Evolutionary conservation across 2,329 filamentous ascomycete genomes (phyloP), one percentile per base, ranked within the genome.

Genomic region (Fusarium sp.): DNA sequence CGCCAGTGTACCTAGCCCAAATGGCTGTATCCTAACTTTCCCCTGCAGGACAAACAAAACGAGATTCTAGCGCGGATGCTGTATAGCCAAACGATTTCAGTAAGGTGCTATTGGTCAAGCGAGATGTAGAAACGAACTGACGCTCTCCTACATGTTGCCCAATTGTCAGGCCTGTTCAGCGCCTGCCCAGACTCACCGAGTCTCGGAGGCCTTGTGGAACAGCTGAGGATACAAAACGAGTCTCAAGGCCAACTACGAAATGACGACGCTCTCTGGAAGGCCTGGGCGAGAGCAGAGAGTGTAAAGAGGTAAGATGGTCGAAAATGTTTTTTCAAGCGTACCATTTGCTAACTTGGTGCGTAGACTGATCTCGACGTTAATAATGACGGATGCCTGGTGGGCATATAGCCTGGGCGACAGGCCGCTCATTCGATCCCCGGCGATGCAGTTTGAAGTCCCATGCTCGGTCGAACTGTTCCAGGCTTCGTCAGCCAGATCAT

Each of bases 381-480:
- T 65, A 12, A 53, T 57, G 38, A 31, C 36, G 3, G 66, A 70
- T 3, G 61, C 60, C 12, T 69, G 61, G 60, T 69, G 59, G 53
- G 44, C 67, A 0, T 69, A 51, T 0, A 57, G 29, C 5, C 16
- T 69, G 1, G 46, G 57, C 4, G 42, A 36, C 0, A 40, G 38
- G 0, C 66, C 67, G 4, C 61, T 65, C 2, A 61, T 65, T 2
- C 27, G 27, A 6, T 31, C 27, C 0, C n/a, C 55, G 0, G 33
- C 55, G 3, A 20, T 65, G 4, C 60, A 57, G 5, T 53, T 61
- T 1, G 66, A 70, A n/a, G 44, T 64, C n/a, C 57, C 67, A 3
- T 35, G 42, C 4, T 60, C 66, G 0, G 31, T 58, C 1, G 38
- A 69, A 22, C 7, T 70, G 0, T 70, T 65, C 6, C 51, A 53